These are phyloP conservation scores for Kwoniella dendrophila DNA, from an alignment of 768 basidiomycete species.

Conservation along the genomic window DNA sequence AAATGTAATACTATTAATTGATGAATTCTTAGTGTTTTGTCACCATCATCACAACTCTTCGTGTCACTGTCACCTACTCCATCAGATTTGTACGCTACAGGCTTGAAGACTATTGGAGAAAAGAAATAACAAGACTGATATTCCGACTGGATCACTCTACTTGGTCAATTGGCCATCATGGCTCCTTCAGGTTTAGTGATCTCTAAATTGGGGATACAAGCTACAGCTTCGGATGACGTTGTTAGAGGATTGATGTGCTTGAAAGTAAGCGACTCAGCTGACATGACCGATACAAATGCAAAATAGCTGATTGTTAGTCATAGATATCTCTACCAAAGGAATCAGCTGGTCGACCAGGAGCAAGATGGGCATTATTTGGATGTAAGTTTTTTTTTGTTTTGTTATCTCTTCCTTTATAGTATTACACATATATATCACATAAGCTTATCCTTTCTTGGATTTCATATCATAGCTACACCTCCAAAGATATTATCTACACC, in stretches of 20 bases:
- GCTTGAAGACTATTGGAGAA: too few species aligned
- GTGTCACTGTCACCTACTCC: too few species aligned
- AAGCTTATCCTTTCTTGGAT: not conserved
- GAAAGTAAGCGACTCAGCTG: constrained; percentile 21
- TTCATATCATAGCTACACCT: constrained; percentile 6
- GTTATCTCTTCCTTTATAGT: not conserved
- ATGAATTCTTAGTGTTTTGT: too few species aligned
- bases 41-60: too few species aligned
- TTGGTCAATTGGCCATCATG: constrained; percentile 14
- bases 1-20: too few species aligned
- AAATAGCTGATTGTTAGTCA: not conserved
- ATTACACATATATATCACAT: too few species aligned
- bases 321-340: constrained; percentile 26
- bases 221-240: constrained; percentile 28
- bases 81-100: too few species aligned
- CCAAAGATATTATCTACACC: constrained; percentile 18
- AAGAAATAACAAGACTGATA: too few species aligned
- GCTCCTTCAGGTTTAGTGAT: constrained; percentile 34
- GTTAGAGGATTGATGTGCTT: constrained; percentile 39
- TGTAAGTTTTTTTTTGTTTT: constrained; percentile 8
- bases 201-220: constrained; percentile 35
- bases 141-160: too few species aligned
- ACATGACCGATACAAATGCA: not conserved
- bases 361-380: constrained; percentile 28
- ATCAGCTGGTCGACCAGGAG: constrained; percentile 12